Percentiles rank a stretch among this genome's conserved stretches.
Conservation (phyloP, 129 eudicot genomes). For the Flaveria ramosissima region DNA sequence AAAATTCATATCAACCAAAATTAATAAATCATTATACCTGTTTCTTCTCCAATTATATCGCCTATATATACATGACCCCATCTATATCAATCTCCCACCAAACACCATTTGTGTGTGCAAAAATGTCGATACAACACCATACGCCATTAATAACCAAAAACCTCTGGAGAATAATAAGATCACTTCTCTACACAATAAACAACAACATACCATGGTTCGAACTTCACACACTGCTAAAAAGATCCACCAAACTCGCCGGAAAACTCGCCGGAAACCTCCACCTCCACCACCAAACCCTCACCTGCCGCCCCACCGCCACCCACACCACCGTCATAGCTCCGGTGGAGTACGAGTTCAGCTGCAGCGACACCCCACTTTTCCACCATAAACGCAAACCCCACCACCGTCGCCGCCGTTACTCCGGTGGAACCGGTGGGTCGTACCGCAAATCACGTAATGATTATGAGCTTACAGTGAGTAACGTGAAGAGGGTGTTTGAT, state of each 20-base stretch:
- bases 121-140: constrained; percentile 40
- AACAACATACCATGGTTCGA: constrained; percentile 59
- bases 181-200: constrained; percentile 52
- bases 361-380: constrained; percentile 58
- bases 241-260: constrained; percentile 60
- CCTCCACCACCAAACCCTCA: constrained; percentile 52
- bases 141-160: constrained; percentile 56
- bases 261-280: constrained; percentile 55
- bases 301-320: constrained; percentile 53
- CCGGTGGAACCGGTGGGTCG: too few relatives aligned
- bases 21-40: too few relatives aligned
- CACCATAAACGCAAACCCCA: constrained; percentile 37
- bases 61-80: too few relatives aligned
- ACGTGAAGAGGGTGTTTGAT: constrained; percentile 51
- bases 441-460: constrained; percentile 16
- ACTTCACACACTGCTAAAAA: constrained; percentile 52
- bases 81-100: too few relatives aligned
- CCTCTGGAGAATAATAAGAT: constrained; percentile 54
- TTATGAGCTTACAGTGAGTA: constrained; percentile 9
- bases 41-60: too few relatives aligned
- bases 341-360: constrained; percentile 73
- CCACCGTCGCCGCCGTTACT: too few relatives aligned
- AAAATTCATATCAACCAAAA: too few relatives aligned
- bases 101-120: constrained; percentile 1
- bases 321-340: constrained; percentile 52